Conservation (phyloP, 2,329 filamentous ascomycete species). For the Sporothrix pseudoabietina region DNA sequence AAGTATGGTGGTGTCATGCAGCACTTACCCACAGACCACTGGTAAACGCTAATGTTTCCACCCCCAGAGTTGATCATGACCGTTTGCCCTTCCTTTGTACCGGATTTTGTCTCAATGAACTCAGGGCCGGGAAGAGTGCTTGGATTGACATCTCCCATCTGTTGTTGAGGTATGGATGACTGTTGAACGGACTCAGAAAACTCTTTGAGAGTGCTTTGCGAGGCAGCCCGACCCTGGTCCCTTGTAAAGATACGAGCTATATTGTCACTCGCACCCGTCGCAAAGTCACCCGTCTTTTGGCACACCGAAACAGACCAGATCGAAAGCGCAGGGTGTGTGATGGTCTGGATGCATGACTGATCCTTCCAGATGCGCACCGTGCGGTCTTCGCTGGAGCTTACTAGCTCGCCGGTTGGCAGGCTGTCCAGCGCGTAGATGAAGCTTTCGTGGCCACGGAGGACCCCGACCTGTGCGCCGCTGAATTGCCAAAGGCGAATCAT, state of each 20-base stretch:
- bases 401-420: slow-evolving; percentile 80
- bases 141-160: slow-evolving; percentile 77
- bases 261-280: slow-evolving; percentile 89
- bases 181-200: slow-evolving; percentile 82
- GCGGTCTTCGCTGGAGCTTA: slow-evolving; percentile 92
- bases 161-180: slow-evolving; percentile 85
- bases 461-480: slow-evolving; percentile 72
- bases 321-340: slow-evolving; percentile 94
- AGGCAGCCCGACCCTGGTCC: slow-evolving; percentile 67
- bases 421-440: slow-evolving; percentile 87
- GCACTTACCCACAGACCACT: slow-evolving; percentile 67
- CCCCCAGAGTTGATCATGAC: slow-evolving; percentile 85
- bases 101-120: slow-evolving; percentile 77
- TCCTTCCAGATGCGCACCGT: slow-evolving; percentile 88
- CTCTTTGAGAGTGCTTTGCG: slow-evolving; percentile 65
- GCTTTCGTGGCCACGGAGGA: slow-evolving; percentile 85
- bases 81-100: slow-evolving; percentile 95
- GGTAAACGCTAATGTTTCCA: slow-evolving; percentile 81
- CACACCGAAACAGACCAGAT: slow-evolving; percentile 93
- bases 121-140: slow-evolving; percentile 87
- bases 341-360: slow-evolving; percentile 84
- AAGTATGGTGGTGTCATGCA: background rate
- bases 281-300: slow-evolving; percentile 81
- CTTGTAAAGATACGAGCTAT: slow-evolving; percentile 83
- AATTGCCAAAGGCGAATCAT: slow-evolving; percentile 85